Base-by-base conservation (phyloP, 2,329 filamentous ascomycete genomes). In the Ophiostoma triangulosporum region DNA sequence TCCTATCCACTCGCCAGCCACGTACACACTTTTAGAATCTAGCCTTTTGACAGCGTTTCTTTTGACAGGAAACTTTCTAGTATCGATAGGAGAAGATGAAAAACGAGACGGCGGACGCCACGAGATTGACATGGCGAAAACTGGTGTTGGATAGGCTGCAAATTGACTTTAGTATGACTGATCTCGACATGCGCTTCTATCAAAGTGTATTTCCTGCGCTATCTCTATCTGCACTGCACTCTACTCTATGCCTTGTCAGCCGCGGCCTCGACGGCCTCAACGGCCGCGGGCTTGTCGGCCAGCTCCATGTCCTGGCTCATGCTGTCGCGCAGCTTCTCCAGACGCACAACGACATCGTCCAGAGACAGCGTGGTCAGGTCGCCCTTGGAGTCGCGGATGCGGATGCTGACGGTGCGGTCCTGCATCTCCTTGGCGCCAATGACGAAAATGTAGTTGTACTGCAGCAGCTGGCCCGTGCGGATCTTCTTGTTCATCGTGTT, bases 401-500 rank as follows among this genome's bases (percentile, higher is more conserved):
- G 60, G 52, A 61, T 60, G 58, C 58, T 61, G 55, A 61, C 60
- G 46, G 54, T 58, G 53, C 58, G 58, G 51, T 60, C 57, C 52
- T 60, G 53, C 57, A 61, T 58, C 36, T 61, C 60, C 57, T 60
- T 57, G 43, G 58, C 54, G 15, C 60, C 60, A 46, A 61, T 58
- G 20, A 61, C 60, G 62, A 90, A 86, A 62, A 89, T 86, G 68
- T 86, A 89, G 72, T 90, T 90, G 72, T 90, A 91, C 68, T 89
- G 83, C 51, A 83, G 75, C 62, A 91, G 68, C 69, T 93, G 87
- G 14, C 82, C 87, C 54, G 78, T 89, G 61, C 86, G 83, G 60
- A 93, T 88, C 80, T 93, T 93, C 78, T 93, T 91, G 67, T 88
- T 83, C 70, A 93, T 80, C 6, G 86, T 93, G 70, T 91, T 88